phyloP scores from a whole-genome alignment of 2,329 filamentous ascomycete species.

The Aspergillus versicolor region DNA sequence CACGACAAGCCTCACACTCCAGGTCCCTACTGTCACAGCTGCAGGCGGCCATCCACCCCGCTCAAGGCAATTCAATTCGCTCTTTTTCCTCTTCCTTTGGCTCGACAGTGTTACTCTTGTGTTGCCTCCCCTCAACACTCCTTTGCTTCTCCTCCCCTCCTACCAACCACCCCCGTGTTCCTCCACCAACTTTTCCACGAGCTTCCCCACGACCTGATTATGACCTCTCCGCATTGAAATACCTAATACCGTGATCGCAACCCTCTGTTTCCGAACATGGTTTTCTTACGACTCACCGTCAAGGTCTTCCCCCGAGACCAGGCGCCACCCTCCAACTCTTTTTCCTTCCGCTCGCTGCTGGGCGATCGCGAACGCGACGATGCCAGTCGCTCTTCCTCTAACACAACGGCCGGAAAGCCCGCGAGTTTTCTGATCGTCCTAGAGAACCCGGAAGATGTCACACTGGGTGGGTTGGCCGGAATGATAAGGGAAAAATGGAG shows the following conservation, averaged over 20 bases:
- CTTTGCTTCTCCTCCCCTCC: background rate
- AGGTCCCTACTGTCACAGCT: background rate
- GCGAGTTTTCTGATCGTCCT: constrained; percentile 33
- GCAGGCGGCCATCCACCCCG: background rate
- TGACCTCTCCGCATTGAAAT: background rate
- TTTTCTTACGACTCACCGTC: constrained; percentile 37
- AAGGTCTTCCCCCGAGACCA: constrained; percentile 33
- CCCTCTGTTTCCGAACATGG: constrained; percentile 24
- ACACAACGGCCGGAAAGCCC: constrained; percentile 15
- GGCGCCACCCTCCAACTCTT: constrained; percentile 13
- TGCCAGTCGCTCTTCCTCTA: constrained; percentile 9
- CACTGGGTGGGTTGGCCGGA: constrained; percentile 29
- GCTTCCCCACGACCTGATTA: background rate
- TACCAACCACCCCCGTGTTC: background rate
- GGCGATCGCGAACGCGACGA: constrained; percentile 17
- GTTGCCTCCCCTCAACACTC: background rate
- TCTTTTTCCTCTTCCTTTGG: background rate
- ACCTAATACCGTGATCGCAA: background rate
- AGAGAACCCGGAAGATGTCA: constrained; percentile 31
- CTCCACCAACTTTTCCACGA: background rate
- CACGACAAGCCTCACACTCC: background rate
- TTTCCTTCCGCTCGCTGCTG: constrained; percentile 16
- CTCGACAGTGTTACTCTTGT: background rate
- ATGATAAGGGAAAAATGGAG: constrained; percentile 36
- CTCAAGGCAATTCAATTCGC: background rate